These are phyloP conservation scores for Phialophora chinensis DNA, from an alignment of 2,329 filamentous ascomycete species.

Conservation along the genomic window DNA sequence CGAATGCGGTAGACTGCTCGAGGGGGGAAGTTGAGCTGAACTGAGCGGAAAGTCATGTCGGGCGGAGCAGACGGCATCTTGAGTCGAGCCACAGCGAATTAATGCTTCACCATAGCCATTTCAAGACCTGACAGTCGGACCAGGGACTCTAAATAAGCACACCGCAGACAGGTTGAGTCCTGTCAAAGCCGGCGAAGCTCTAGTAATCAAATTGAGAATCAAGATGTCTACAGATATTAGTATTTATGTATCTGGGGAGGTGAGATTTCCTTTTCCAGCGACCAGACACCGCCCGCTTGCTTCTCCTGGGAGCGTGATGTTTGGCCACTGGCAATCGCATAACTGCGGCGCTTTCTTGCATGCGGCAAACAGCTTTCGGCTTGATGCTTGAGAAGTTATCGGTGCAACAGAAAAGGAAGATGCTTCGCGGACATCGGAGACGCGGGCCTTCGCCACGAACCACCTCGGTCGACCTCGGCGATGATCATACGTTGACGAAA, in stretches of 20 bases:
- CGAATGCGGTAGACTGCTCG: not conserved
- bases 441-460: too few relatives aligned
- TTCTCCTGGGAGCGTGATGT: not conserved
- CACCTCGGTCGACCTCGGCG: not conserved
- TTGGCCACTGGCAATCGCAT: not conserved
- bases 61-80: not conserved
- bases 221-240: not conserved
- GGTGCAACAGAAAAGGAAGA: not conserved
- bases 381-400: not conserved
- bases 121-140: not conserved
- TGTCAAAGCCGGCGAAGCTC: not conserved
- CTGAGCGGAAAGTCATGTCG: not conserved
- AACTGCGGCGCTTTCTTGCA: not conserved
- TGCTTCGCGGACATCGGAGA: not conserved
- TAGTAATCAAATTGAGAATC: not conserved
- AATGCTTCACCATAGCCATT: not conserved
- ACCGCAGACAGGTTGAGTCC: not conserved
- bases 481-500: not conserved
- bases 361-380: not conserved
- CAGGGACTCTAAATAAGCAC: not conserved
- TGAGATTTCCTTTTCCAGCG: not conserved
- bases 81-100: not conserved
- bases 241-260: not conserved
- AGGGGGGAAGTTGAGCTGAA: not conserved
- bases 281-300: not conserved